A percentile compares a stretch with the other conserved stretches of the same genome.
Evolutionary conservation across 345 rosid genomes (phyloP).

Genomic region (Citrus cavaleriei): DNA sequence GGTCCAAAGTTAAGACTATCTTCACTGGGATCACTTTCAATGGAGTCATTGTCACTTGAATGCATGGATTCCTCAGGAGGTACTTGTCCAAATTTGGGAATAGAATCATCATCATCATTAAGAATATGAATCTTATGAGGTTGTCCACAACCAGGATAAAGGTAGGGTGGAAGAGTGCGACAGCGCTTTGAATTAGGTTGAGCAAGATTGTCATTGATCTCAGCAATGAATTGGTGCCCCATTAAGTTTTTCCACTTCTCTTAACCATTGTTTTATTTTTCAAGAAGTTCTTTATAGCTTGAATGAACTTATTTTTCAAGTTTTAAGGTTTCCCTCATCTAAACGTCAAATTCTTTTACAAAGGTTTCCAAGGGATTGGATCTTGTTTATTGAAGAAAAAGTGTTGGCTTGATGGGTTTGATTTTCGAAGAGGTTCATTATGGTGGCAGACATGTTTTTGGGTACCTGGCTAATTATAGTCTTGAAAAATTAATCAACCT

Average conservation of each 20-base stretch:
- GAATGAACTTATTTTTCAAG: too few relatives aligned
- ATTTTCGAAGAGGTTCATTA: constrained; percentile 56
- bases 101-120: too few relatives aligned
- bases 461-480: constrained; percentile 26
- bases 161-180: too few relatives aligned
- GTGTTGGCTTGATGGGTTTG: constrained; percentile 65
- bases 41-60: too few relatives aligned
- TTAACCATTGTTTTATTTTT: background rate
- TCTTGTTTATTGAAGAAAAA: constrained; percentile 69
- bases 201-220: constrained; percentile 28
- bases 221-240: constrained; percentile 58
- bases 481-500: background rate
- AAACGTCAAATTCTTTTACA: background rate
- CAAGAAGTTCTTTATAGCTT: background rate
- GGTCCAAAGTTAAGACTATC: too few relatives aligned
- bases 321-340: background rate
- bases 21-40: too few relatives aligned
- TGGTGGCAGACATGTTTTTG: constrained; percentile 54
- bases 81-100: too few relatives aligned
- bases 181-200: too few relatives aligned
- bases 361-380: constrained; percentile 54
- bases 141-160: too few relatives aligned
- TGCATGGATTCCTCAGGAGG: too few relatives aligned
- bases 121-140: too few relatives aligned
- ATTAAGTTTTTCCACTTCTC: too few relatives aligned